A percentile compares a stretch with the other conserved stretches of the same genome.
These are phyloP conservation scores for Dittrichia graveolens DNA, from an alignment of 129 eudicot genomes.

Conservation along the genomic window DNA sequence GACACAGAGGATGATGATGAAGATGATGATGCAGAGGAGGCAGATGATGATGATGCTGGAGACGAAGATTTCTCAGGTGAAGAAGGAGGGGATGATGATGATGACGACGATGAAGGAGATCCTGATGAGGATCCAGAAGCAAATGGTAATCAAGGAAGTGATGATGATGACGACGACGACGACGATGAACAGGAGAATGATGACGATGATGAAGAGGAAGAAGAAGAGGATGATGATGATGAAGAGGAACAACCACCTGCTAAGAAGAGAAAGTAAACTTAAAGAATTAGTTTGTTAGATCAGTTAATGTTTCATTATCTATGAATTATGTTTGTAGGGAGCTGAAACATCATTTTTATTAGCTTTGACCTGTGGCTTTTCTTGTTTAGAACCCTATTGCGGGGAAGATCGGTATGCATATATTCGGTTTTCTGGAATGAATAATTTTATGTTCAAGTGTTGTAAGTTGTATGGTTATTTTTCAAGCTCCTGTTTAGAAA, in stretches of 20 bases:
- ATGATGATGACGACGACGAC: conserved; percentile 63
- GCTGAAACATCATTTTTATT: conserved; percentile 24
- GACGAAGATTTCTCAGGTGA: conserved; percentile 90
- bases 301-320: conserved; percentile 32
- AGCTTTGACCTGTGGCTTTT: conserved; percentile 35
- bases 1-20: conserved; percentile 84
- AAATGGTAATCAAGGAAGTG: conserved; percentile 65
- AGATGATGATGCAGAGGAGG: conserved; percentile 63
- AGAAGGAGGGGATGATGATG: conserved; percentile 64
- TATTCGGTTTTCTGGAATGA: conserved; percentile 30
- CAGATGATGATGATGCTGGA: conserved; percentile 63
- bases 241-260: conserved; percentile 91
- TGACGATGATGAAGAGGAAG: conserved; percentile 64
- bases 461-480: background rate
- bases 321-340: conserved; percentile 36
- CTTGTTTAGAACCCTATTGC: conserved; percentile 30
- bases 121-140: conserved; percentile 63
- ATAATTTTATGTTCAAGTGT: background rate
- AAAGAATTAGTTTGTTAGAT: conserved; percentile 29
- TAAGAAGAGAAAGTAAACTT: conserved; percentile 83
- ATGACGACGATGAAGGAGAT: conserved; percentile 61
- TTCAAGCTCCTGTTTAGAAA: too few species aligned
- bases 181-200: conserved; percentile 59
- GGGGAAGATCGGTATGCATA: conserved; percentile 34
- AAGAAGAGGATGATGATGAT: conserved; percentile 55